phyloP scores from a whole-genome alignment of 1,284 basidiomycete species.

The Flammula alnicola region DNA sequence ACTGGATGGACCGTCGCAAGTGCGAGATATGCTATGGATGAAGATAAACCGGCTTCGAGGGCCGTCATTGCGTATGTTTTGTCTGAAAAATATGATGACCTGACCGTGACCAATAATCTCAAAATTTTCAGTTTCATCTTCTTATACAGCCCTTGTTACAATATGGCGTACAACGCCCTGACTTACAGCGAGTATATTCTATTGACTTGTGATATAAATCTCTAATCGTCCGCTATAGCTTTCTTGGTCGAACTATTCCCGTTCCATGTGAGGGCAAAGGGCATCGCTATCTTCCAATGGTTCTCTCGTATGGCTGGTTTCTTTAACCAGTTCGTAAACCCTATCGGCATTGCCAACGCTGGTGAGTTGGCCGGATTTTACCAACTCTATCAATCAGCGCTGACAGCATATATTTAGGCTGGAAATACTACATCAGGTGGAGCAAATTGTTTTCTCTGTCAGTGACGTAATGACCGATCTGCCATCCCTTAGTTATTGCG shows the following conservation, averaged over 20 bases:
- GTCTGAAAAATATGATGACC: too few species aligned
- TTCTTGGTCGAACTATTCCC: slow-evolving; percentile 59
- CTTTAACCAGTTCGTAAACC: slow-evolving; percentile 65
- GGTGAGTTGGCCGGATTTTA: slow-evolving; percentile 26
- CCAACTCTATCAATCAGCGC: not conserved
- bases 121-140: slow-evolving; percentile 50
- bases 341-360: slow-evolving; percentile 58
- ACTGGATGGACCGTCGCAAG: slow-evolving; percentile 58
- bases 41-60: slow-evolving; percentile 48
- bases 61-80: slow-evolving; percentile 51
- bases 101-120: slow-evolving; percentile 9
- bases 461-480: not conserved
- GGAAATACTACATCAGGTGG: slow-evolving; percentile 47
- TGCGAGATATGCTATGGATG: slow-evolving; percentile 47
- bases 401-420: slow-evolving; percentile 27
- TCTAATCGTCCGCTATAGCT: slow-evolving; percentile 33
- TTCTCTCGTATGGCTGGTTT: slow-evolving; percentile 55
- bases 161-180: slow-evolving; percentile 52
- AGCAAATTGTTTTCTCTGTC: not conserved
- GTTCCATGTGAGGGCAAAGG: slow-evolving; percentile 53
- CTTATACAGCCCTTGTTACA: slow-evolving; percentile 55
- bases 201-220: not conserved
- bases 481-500: slow-evolving; percentile 43
- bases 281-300: slow-evolving; percentile 54
- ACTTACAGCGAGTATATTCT: slow-evolving; percentile 45